Conservation (phyloP, 78 protist species). For the Speleostelium caveatum region DNA sequence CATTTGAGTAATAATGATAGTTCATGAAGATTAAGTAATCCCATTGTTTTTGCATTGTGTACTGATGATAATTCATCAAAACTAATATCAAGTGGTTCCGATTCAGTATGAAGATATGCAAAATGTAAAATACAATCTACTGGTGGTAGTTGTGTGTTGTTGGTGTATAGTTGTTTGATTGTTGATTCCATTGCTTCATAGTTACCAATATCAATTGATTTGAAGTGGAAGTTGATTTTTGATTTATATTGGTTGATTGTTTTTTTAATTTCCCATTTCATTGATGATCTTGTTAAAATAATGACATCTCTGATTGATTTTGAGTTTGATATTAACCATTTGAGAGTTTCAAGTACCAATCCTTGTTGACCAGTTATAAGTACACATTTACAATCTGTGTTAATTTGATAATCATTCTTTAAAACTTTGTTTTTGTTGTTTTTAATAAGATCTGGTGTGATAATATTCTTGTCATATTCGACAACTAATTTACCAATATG, state of each 20-base stretch:
- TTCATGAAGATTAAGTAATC: constrained; percentile 76
- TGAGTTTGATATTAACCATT: constrained; percentile 1
- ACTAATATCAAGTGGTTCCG: background rate
- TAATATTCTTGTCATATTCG: background rate
- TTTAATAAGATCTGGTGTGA: background rate
- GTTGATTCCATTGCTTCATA: background rate
- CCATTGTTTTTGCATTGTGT: constrained; percentile 71
- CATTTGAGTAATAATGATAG: background rate
- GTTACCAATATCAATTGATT: background rate
- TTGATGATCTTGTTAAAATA: constrained; percentile 9
- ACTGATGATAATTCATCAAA: background rate
- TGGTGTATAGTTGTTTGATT: background rate
- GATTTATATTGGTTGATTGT: background rate
- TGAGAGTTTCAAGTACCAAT: background rate
- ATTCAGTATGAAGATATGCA: background rate
- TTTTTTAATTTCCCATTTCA: constrained; percentile 24
- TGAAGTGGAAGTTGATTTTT: background rate
- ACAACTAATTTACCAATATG: constrained; percentile 61
- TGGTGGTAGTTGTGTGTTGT: background rate
- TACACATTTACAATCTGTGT: background rate
- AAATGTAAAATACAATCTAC: background rate
- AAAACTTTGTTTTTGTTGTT: background rate
- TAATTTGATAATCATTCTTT: background rate
- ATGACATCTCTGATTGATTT: background rate
- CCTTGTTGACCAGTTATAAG: constrained; percentile 4